Base-by-base conservation (phyloP, 495 filamentous ascomycete species). In the Podospora appendiculata region DNA sequence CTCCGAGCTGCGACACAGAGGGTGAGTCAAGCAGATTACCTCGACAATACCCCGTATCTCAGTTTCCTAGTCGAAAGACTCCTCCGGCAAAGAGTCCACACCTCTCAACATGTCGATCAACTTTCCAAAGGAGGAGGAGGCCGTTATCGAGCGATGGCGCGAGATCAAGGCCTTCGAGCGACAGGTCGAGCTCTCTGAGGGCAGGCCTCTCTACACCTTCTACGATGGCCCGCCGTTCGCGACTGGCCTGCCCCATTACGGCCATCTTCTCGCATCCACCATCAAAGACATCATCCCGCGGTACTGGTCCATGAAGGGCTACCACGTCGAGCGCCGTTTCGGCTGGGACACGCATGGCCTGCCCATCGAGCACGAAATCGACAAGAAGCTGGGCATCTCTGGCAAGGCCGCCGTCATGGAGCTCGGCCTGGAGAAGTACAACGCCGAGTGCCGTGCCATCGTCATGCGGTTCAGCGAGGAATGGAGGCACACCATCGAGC, bases 231-330 rank as follows among this genome's bases (percentile, higher is more conserved):
- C 80, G 13, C 78, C 78, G 67, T 78, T 62, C 65, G 76, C 50
- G 67, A 67, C 64, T 13, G 64, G 78, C 66, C 95, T 94, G 13
- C 94, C 93, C 32, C 94, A 97, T 70, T 98, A 97, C 69, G 94
- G 91, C 60, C 93, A 97, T 71, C 74, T 98, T 40, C 82, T 98
- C 52, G 88, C 92, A 16, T 96, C 91, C 18, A 96, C 93, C 14
- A 95, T 96, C 70, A 97, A 98, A 65, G 93, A 97, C 67, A 90
- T 96, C 53, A 93, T 97, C 58, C 91, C 92, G 1, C 73, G 91
- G 57, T 97, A 96, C 65, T 97, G 93, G 93, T 90, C 90, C 35
- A 96, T 95, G 90, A 95, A 94, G 68, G 93, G 93, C 11, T 83
- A 84, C 61, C 84, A 92, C 73, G 92, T 97, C 25, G 81, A 85